phyloP scores from a whole-genome alignment of 2,329 filamentous ascomycete genomes.

The Botryotinia globosa region DNA sequence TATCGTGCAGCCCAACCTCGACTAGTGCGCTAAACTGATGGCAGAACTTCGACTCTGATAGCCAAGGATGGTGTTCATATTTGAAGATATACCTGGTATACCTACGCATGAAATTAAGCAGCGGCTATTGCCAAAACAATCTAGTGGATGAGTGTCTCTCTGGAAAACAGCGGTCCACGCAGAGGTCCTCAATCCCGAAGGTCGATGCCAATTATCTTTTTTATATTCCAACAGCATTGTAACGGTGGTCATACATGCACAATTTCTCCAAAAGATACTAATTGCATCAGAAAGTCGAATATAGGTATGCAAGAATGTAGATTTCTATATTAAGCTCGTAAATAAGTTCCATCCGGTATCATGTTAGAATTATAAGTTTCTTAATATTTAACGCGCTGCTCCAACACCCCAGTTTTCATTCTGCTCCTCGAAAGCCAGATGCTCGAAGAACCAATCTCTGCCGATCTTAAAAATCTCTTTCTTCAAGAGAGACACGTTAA shows the following conservation, averaged over 20 bases:
- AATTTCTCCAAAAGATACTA: neutral
- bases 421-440: neutral
- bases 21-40: neutral
- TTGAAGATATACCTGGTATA: neutral
- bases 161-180: neutral
- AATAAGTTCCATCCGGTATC: neutral
- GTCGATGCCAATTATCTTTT: neutral
- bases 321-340: neutral
- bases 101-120: neutral
- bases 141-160: too few relatives aligned
- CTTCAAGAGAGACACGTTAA: neutral
- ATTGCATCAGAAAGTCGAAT: neutral
- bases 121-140: neutral
- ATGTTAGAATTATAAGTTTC: neutral
- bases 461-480: neutral
- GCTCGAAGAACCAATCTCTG: constrained; percentile 10
- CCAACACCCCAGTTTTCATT: neutral
- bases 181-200: neutral
- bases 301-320: neutral
- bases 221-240: neutral
- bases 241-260: neutral
- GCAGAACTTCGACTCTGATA: neutral
- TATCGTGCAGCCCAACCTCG: neutral
- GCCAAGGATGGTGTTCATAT: neutral
- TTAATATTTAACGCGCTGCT: neutral